Percentiles rank a stretch among this genome's conserved stretches.
Evolutionary conservation across 805 yeast genomes (phyloP).

Genomic region (Wickerhamiella spandovensis): DNA sequence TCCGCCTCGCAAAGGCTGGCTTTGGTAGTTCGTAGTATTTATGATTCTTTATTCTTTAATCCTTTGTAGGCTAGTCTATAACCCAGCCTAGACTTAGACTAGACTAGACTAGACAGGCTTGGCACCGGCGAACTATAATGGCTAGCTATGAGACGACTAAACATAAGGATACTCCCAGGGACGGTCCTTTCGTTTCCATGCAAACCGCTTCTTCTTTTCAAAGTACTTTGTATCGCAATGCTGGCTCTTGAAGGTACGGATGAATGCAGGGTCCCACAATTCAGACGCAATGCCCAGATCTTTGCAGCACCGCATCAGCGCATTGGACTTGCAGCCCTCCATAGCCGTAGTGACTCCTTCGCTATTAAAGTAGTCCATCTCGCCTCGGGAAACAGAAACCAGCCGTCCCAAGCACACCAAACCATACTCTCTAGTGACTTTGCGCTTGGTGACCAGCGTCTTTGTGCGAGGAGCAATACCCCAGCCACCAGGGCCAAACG

Average conservation of each 20-base stretch:
- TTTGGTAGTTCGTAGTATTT: background rate
- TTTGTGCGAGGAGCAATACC: conserved; percentile 90
- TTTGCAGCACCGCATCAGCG: conserved; percentile 94
- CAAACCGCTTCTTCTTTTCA: conserved; percentile 61
- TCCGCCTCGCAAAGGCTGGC: background rate
- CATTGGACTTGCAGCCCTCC: conserved; percentile 94
- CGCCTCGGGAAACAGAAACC: conserved; percentile 89
- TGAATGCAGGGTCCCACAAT: conserved; percentile 92
- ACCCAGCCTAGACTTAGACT: too few species aligned
- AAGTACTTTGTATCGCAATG: conserved; percentile 74
- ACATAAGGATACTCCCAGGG: conserved; percentile 70
- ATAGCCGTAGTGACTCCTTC: conserved; percentile 87
- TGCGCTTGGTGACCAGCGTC: conserved; percentile 57
- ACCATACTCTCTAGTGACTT: conserved; percentile 83
- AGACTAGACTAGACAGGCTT: too few species aligned
- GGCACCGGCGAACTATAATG: background rate
- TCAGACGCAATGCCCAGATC: conserved; percentile 95
- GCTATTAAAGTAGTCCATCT: conserved; percentile 80
- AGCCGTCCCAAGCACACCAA: conserved; percentile 75
- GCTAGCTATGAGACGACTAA: conserved; percentile 37
- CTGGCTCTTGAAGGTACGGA: conserved; percentile 48
- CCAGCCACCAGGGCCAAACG: conserved; percentile 99
- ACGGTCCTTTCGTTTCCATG: conserved; percentile 83
- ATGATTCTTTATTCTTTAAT: background rate
- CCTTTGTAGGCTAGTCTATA: too few species aligned